These are phyloP conservation scores for Coemansia sp. DNA, from an alignment of 192 early-diverging fungal species.

Conservation along the genomic window DNA sequence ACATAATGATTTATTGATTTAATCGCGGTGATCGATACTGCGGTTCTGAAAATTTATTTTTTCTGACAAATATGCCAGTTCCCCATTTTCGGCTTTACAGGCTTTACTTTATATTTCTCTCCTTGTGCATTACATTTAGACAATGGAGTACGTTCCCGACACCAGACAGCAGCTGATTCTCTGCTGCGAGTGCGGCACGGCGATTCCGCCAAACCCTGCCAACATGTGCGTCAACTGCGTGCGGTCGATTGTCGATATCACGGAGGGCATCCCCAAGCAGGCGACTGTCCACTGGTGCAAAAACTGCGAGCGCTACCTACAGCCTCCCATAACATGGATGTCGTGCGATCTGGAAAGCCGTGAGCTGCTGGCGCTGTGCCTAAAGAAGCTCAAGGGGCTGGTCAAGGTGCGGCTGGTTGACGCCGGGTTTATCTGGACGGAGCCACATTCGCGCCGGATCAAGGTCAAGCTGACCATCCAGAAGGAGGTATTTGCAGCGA, in stretches of 20 bases:
- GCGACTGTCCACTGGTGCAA: constrained; percentile 94
- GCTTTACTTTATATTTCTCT: neutral
- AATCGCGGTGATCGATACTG: neutral
- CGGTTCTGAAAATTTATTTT: constrained; percentile 4
- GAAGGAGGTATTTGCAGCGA: constrained; percentile 94
- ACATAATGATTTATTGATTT: neutral
- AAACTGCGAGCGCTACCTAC: constrained; percentile 95
- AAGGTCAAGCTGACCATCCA: constrained; percentile 99
- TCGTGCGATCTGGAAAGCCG: constrained; percentile 81
- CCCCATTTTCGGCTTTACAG: neutral
- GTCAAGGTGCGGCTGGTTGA: constrained; percentile 93
- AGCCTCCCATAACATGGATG: constrained; percentile 92
- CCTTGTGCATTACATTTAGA: neutral
- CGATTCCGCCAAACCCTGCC: constrained; percentile 94
- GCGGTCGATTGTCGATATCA: constrained; percentile 95
- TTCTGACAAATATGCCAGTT: neutral
- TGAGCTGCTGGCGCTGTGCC: constrained; percentile 88
- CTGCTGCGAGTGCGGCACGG: constrained; percentile 92
- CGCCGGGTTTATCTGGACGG: constrained; percentile 98
- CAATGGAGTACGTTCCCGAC: constrained; percentile 56
- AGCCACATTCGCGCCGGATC: constrained; percentile 87
- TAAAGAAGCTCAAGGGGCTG: constrained; percentile 90
- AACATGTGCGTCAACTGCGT: constrained; percentile 99
- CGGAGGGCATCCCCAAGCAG: constrained; percentile 98
- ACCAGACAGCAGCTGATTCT: constrained; percentile 59